A percentile compares a stretch with the other conserved stretches of the same genome.
Conservation (phyloP, 768 basidiomycete genomes). For the Phylloporus sp. region DNA sequence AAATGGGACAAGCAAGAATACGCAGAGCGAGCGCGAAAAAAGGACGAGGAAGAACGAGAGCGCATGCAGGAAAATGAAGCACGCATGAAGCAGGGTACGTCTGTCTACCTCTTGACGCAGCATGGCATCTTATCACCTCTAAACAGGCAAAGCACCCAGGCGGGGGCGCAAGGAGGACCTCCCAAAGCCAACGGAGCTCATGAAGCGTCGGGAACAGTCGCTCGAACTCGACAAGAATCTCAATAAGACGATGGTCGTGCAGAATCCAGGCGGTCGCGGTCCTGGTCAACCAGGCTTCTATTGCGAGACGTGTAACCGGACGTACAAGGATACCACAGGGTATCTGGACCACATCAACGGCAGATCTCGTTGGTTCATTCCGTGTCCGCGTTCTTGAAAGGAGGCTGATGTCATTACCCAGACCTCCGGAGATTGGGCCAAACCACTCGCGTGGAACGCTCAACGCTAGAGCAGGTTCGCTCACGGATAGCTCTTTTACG, state of each 20-base stretch:
- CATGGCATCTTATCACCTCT: neutral
- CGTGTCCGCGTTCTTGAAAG: neutral
- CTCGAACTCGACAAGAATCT: constrained; percentile 94
- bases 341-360: constrained; percentile 97
- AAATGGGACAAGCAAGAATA: constrained; percentile 96
- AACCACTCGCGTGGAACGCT: constrained; percentile 85
- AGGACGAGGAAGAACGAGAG: constrained; percentile 74
- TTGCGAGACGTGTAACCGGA: constrained; percentile 88
- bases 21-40: constrained; percentile 75
- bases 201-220: constrained; percentile 80
- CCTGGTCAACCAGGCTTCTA: constrained; percentile 91
- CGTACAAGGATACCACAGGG: constrained; percentile 88
- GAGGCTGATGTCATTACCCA: constrained; percentile 30
- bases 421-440: constrained; percentile 95
- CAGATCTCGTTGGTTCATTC: constrained; percentile 68
- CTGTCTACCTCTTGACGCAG: neutral
- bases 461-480: constrained; percentile 89
- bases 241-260: constrained; percentile 91
- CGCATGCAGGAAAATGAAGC: constrained; percentile 85
- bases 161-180: constrained; percentile 64
- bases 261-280: constrained; percentile 74
- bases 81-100: constrained; percentile 72
- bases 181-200: constrained; percentile 89
- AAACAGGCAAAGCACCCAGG: constrained; percentile 74
- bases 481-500: constrained; percentile 83